Evolutionary conservation across 148 eudicot species (phyloP).

Genomic region (Talinum fruticosum): DNA sequence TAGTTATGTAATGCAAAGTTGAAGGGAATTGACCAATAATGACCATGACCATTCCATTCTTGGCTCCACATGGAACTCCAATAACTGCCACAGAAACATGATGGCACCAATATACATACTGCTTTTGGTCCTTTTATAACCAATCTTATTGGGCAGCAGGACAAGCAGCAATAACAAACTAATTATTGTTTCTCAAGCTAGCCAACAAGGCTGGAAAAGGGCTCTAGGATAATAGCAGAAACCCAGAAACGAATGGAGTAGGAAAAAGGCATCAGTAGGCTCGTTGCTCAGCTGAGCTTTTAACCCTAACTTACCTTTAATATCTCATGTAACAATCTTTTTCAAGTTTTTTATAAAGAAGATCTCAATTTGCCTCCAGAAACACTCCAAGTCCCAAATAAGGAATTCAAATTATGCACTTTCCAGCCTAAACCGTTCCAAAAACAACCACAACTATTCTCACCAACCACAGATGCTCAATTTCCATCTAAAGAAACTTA

Average conservation of each 20-base stretch:
- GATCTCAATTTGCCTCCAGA: too few species aligned
- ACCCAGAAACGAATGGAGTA: neutral
- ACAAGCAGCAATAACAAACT: neutral
- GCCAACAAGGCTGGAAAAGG: neutral
- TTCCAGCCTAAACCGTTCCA: neutral
- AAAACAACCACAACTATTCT: neutral
- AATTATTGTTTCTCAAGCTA: neutral
- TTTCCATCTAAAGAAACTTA: neutral
- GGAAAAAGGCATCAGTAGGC: neutral
- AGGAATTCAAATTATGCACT: neutral
- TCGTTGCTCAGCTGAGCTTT: neutral
- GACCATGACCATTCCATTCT: too few species aligned
- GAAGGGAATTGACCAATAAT: too few species aligned
- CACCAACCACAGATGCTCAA: neutral
- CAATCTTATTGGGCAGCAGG: neutral
- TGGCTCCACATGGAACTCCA: neutral
- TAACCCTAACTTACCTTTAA: neutral
- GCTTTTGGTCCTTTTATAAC: neutral
- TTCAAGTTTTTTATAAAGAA: too few species aligned
- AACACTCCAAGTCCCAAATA: too few species aligned
- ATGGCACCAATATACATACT: neutral
- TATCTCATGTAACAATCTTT: too few species aligned
- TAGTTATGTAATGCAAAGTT: too few species aligned
- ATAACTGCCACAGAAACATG: neutral
- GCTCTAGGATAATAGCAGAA: neutral